Percentiles rank a stretch among this genome's conserved stretches.
phyloP scores from a whole-genome alignment of 2,329 filamentous ascomycete species.

The Fusarium subglutinans region DNA sequence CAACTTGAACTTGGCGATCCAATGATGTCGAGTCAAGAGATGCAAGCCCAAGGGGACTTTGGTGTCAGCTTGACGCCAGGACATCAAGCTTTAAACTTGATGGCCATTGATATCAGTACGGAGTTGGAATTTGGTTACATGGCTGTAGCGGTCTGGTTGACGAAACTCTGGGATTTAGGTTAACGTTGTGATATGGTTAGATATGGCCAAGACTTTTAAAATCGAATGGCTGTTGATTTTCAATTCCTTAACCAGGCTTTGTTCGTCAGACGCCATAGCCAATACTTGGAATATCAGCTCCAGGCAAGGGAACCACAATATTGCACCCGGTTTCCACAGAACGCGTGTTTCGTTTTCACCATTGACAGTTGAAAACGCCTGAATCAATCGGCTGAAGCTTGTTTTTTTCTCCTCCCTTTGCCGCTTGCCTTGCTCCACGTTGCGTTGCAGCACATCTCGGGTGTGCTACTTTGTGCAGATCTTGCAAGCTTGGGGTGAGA shows the following conservation, averaged over 20 bases:
- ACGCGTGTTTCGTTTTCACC: slow-evolving; percentile 25
- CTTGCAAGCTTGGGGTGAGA: neutral
- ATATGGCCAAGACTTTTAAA: neutral
- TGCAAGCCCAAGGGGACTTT: slow-evolving; percentile 9
- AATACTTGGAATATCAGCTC: neutral
- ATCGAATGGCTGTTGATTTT: neutral
- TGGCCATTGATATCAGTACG: neutral
- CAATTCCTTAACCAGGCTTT: neutral
- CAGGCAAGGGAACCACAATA: slow-evolving; percentile 6
- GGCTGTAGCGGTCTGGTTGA: neutral
- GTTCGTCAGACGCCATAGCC: neutral
- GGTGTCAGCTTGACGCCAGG: slow-evolving; percentile 3
- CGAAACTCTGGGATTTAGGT: neutral
- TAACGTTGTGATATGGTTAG: neutral
- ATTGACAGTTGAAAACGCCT: neutral
- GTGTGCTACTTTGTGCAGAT: slow-evolving; percentile 25
- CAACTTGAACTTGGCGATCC: neutral
- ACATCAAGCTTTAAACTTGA: slow-evolving; percentile 9
- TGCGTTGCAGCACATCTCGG: slow-evolving; percentile 9
- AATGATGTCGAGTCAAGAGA: slow-evolving; percentile 4
- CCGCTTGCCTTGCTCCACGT: slow-evolving; percentile 34
- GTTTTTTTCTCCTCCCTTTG: slow-evolving; percentile 3
- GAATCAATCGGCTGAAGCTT: slow-evolving; percentile 23
- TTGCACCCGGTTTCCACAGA: slow-evolving; percentile 2
- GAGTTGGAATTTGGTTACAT: neutral